A percentile compares a stretch with the other conserved stretches of the same genome.
Evolutionary conservation across 2,329 filamentous ascomycete genomes (phyloP).

Genomic region (Ambrosiella xylebori): DNA sequence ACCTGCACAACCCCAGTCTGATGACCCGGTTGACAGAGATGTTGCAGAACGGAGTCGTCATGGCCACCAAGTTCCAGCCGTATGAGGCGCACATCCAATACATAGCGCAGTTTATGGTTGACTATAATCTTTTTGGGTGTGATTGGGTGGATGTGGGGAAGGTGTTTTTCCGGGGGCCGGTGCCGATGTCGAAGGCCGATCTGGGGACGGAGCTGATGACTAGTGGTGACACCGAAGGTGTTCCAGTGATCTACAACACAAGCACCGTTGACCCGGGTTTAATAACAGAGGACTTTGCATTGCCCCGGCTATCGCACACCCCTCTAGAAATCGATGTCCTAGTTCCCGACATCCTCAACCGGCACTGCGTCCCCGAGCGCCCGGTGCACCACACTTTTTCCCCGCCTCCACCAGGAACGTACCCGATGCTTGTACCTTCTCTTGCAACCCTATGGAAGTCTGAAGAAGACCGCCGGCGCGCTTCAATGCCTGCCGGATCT

Average conservation of each 20-base stretch:
- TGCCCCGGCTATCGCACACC: conserved; percentile 74
- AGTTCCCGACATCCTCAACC: conserved; percentile 75
- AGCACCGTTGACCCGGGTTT: conserved; percentile 22
- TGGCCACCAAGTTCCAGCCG: conserved; percentile 72
- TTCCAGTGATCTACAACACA: conserved; percentile 39
- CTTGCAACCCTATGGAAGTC: conserved; percentile 90
- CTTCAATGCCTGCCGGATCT: background rate
- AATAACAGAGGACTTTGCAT: conserved; percentile 39
- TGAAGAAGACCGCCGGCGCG: conserved; percentile 61
- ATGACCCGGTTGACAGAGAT: conserved; percentile 81
- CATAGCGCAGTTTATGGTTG: conserved; percentile 90
- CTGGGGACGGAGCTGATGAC: conserved; percentile 18
- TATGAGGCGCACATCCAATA: conserved; percentile 91
- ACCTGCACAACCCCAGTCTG: conserved; percentile 71
- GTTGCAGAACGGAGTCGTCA: conserved; percentile 69
- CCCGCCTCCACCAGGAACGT: conserved; percentile 40
- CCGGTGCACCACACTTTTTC: conserved; percentile 73
- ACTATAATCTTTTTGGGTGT: conserved; percentile 95
- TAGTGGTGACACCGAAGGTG: too few relatives aligned
- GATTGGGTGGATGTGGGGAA: conserved; percentile 35
- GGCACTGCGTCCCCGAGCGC: conserved; percentile 57
- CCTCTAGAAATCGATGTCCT: conserved; percentile 79
- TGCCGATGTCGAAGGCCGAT: conserved; percentile 33
- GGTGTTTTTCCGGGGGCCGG: conserved; percentile 48
- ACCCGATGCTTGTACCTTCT: conserved; percentile 76